Evolutionary conservation across 2,329 filamentous ascomycete genomes (phyloP).

Genomic region (Arthroderma sp.): DNA sequence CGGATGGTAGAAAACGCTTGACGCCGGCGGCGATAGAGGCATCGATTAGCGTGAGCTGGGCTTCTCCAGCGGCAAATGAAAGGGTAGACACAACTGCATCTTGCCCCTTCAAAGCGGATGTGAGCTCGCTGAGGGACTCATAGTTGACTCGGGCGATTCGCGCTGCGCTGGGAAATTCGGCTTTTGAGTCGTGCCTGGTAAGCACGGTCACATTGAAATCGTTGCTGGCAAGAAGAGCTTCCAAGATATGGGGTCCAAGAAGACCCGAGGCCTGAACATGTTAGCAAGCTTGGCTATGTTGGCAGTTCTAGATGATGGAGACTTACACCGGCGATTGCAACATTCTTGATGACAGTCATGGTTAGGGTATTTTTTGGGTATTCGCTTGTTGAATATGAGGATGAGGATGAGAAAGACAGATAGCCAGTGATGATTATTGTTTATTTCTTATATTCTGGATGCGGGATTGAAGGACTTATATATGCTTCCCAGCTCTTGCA

Average conservation of each 20-base stretch:
- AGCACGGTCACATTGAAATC: slow-evolving; percentile 18
- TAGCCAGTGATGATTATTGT: too few relatives aligned
- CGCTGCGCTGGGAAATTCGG: neutral
- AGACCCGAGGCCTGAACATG: slow-evolving; percentile 15
- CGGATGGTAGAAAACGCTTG: slow-evolving; percentile 22
- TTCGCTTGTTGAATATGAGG: too few relatives aligned
- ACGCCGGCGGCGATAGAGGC: slow-evolving; percentile 20
- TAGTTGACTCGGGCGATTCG: slow-evolving; percentile 18
- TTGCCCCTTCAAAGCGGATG: slow-evolving; percentile 15
- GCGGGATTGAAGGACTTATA: too few relatives aligned
- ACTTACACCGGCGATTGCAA: slow-evolving; percentile 1
- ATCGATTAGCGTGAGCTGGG: slow-evolving; percentile 15
- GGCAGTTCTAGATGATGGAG: neutral
- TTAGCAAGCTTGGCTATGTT: neutral
- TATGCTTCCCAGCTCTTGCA: too few relatives aligned
- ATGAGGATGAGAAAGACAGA: too few relatives aligned
- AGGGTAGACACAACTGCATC: slow-evolving; percentile 19
- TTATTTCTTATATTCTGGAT: too few relatives aligned
- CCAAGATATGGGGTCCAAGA: slow-evolving; percentile 17
- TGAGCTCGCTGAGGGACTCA: slow-evolving; percentile 15
- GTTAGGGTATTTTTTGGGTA: too few relatives aligned
- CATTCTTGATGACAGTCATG: neutral
- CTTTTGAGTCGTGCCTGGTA: slow-evolving; percentile 11
- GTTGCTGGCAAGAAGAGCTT: slow-evolving; percentile 13
- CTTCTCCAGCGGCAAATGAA: neutral